phyloP scores from a whole-genome alignment of 129 eudicot species.

The Helianthus tuberosus region DNA sequence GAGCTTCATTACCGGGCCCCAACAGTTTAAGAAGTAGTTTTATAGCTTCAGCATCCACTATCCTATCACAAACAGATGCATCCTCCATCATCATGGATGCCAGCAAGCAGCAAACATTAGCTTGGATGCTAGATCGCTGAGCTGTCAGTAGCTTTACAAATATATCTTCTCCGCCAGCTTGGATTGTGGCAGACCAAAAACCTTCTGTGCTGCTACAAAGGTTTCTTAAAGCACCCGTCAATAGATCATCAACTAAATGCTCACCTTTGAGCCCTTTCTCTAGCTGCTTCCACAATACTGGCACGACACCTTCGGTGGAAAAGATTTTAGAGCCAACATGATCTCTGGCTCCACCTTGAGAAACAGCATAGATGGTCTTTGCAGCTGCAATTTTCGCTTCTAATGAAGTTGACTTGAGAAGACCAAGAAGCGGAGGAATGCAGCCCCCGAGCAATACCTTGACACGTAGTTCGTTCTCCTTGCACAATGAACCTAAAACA shows the following conservation, averaged over 20 bases:
- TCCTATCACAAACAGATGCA: slow-evolving; percentile 73
- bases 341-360: slow-evolving; percentile 97
- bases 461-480: slow-evolving; percentile 92
- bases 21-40: slow-evolving; percentile 85
- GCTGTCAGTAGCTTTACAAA: slow-evolving; percentile 79
- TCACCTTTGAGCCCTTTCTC: slow-evolving; percentile 85
- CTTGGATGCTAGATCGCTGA: slow-evolving; percentile 79
- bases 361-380: slow-evolving; percentile 91
- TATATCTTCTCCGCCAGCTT: slow-evolving; percentile 87
- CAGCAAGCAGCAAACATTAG: slow-evolving; percentile 86
- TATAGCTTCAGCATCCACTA: slow-evolving; percentile 77
- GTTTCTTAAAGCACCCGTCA: slow-evolving; percentile 91
- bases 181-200: slow-evolving; percentile 89
- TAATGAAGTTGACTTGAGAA: slow-evolving; percentile 82
- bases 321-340: slow-evolving; percentile 97
- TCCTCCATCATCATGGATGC: slow-evolving; percentile 96
- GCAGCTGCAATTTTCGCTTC: slow-evolving; percentile 96
- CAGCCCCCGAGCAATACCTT: slow-evolving; percentile 97
- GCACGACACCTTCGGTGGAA: slow-evolving; percentile 94
- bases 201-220: slow-evolving; percentile 92
- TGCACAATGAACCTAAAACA: slow-evolving; percentile 90
- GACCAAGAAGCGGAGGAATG: slow-evolving; percentile 95
- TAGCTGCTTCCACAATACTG: slow-evolving; percentile 87
- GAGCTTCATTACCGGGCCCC: slow-evolving; percentile 90
- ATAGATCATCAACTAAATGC: slow-evolving; percentile 71